Evolutionary conservation across 2,329 filamentous ascomycete species (phyloP).

Genomic region (Volutella citrinella): DNA sequence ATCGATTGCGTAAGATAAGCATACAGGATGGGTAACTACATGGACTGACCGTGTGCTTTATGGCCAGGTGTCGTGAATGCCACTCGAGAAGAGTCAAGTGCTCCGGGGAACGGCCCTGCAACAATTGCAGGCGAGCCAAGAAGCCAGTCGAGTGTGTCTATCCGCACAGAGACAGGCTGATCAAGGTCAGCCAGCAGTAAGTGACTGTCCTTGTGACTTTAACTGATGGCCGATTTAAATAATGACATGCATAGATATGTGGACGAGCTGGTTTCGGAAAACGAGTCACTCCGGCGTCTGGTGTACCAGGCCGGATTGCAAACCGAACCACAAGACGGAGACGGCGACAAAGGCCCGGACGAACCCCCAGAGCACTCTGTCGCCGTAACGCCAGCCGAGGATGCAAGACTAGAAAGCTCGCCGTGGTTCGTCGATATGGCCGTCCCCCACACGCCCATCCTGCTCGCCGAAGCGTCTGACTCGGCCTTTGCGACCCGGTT

Average conservation of each 20-base stretch:
- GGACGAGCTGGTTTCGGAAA: slow-evolving; percentile 33
- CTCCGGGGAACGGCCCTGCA: slow-evolving; percentile 31
- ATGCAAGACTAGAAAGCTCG: slow-evolving; percentile 18
- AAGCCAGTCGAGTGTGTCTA: slow-evolving; percentile 30
- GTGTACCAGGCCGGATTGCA: too few relatives aligned
- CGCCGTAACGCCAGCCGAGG: slow-evolving; percentile 12
- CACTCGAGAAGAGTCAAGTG: slow-evolving; percentile 34
- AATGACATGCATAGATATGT: slow-evolving; percentile 28
- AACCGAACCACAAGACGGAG: slow-evolving; percentile 11
- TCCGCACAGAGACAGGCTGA: slow-evolving; percentile 29
- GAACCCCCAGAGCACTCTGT: slow-evolving; percentile 2
- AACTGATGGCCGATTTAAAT: background rate
- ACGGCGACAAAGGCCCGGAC: slow-evolving; percentile 10
- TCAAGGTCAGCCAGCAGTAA: slow-evolving; percentile 32
- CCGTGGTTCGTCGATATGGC: slow-evolving; percentile 35
- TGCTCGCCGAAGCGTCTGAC: slow-evolving; percentile 36
- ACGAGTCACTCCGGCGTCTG: slow-evolving; percentile 25
- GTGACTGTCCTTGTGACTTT: background rate
- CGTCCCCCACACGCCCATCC: slow-evolving; percentile 30
- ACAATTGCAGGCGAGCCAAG: slow-evolving; percentile 29
- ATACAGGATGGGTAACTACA: too few relatives aligned
- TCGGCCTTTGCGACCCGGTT: slow-evolving; percentile 35
- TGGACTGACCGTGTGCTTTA: too few relatives aligned
- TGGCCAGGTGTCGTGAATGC: slow-evolving; percentile 31
- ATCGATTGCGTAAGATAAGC: too few relatives aligned